Evolutionary conservation across 306 rosid genomes (phyloP).

Genomic region (Gastrolobium villosum): DNA sequence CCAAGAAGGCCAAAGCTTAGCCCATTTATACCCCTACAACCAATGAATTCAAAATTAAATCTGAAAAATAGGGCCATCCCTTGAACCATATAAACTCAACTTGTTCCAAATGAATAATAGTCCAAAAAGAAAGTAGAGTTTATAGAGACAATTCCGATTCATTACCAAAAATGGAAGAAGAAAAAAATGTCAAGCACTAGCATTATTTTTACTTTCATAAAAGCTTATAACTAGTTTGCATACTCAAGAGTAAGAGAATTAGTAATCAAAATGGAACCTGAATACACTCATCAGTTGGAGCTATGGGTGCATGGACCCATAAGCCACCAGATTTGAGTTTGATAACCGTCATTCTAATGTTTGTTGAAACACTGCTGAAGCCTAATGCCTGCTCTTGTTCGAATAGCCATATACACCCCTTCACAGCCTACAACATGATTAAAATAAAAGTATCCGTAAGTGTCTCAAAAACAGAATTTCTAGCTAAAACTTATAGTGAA

Average conservation of each 20-base stretch:
- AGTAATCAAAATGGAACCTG: slow-evolving; percentile 65
- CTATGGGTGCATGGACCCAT: slow-evolving; percentile 98
- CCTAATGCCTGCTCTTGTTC: slow-evolving; percentile 99
- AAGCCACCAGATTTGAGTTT: slow-evolving; percentile 96
- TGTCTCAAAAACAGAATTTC: slow-evolving; percentile 40
- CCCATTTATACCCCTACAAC: too few relatives aligned
- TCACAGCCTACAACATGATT: slow-evolving; percentile 73
- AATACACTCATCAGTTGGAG: slow-evolving; percentile 98
- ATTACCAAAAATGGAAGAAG: neutral
- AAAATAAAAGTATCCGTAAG: slow-evolving; percentile 32
- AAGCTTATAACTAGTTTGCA: slow-evolving; percentile 31
- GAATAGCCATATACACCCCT: slow-evolving; percentile 88
- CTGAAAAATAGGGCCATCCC: neutral
- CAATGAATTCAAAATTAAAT: slow-evolving; percentile 9
- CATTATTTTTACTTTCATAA: neutral
- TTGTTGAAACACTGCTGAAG: slow-evolving; percentile 98
- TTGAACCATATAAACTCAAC: slow-evolving; percentile 11
- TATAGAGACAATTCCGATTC: slow-evolving; percentile 9
- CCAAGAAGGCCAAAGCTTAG: too few relatives aligned
- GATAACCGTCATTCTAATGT: slow-evolving; percentile 95
- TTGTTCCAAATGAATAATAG: slow-evolving; percentile 20
- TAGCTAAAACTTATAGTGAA: neutral
- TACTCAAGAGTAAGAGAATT: slow-evolving; percentile 33
- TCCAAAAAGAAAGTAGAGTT: neutral
- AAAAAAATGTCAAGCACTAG: neutral